Evolutionary conservation across 352 stramenopile genomes (phyloP), one percentile per base, ranked within the genome.

Genomic region (Phytophthora rubi): DNA sequence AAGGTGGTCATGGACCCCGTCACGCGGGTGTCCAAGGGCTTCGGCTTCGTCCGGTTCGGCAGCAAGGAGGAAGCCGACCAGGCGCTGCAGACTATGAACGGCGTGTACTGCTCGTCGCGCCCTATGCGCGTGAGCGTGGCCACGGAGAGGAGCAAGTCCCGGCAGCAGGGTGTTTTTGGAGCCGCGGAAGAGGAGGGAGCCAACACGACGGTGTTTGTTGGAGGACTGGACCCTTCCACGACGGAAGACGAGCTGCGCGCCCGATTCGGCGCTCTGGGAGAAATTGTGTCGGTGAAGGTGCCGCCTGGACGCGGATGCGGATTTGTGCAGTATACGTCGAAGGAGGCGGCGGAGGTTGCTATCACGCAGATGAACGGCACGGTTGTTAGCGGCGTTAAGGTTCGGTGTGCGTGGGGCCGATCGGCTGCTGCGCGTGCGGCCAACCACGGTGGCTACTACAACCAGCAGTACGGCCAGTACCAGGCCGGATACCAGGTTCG

Each of bases 191-290:
- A 88, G 15, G 86, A 96, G 49, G 83, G 76, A 28, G 57, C 87
- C 6, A 97, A 97, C 70, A 97, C 92, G 53, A 98, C 92, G 4
- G 92, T 98, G 18, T 98, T 98, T 80, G 88, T 98, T 6, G 93
- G 93, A 15, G 92, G 92, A 28, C 72, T 98, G 53, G 89, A 96
- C 54, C 77, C 92, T 26, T 84, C 63, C 6, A 87, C 85, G 6
- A 92, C 90, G 2, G 90, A 94, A 30, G 91, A 97, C 4, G 92
- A 97, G 30, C 74, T 98, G 10, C 85, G 89, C 21, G 70, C 84
- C 30, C 86, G 89, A 21, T 98, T 98, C 65, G 73, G 77, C 16
- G 70, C 71, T 15, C 84, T 95, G 32, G 93, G 93, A 32, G 85
- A 95, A 57, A 86, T 93, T 74, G 57, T 86, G 74, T 76, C 71